A percentile compares a stretch with the other conserved stretches of the same genome.
These are phyloP conservation scores for Zygnema cylindricum DNA, from an alignment of 139 green algal species.

Conservation along the genomic window DNA sequence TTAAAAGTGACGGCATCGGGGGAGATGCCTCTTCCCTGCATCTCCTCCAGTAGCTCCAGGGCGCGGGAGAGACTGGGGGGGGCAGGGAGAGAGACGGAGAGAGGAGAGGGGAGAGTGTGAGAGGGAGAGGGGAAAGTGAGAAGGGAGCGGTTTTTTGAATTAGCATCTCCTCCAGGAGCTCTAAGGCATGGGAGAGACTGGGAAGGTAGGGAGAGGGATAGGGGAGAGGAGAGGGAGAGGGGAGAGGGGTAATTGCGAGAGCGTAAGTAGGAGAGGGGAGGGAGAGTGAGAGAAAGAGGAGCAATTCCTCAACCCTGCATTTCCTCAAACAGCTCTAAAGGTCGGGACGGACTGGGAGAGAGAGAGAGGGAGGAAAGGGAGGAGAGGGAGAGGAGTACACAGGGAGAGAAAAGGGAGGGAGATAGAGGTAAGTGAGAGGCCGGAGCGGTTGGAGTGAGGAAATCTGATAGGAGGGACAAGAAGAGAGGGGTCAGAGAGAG, in stretches of 20 bases:
- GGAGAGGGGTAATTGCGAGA: too few species aligned
- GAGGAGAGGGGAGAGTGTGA: too few species aligned
- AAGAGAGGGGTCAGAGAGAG: neutral
- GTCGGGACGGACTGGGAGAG: neutral
- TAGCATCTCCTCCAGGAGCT: conserved; percentile 39
- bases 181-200: neutral
- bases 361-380: neutral
- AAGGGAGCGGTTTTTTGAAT: neutral
- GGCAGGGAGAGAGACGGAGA: neutral
- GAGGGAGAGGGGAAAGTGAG: conserved; percentile 39
- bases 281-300: neutral
- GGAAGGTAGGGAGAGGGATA: too few species aligned
- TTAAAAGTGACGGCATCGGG: conserved; percentile 49
- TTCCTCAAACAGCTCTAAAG: neutral
- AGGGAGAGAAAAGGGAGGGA: conserved; percentile 25
- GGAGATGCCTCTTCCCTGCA: neutral
- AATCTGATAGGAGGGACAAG: neutral
- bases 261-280: conserved; percentile 37
- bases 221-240: neutral
- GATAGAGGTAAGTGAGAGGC: neutral
- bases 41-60: conserved; percentile 40
- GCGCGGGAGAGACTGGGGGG: neutral
- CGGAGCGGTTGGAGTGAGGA: neutral
- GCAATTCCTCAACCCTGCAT: conserved; percentile 20
- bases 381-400: conserved; percentile 31